Evolutionary conservation across 805 yeast genomes (phyloP), one percentile per base, ranked within the genome.

Genomic region (Candida arabinofermentans): DNA sequence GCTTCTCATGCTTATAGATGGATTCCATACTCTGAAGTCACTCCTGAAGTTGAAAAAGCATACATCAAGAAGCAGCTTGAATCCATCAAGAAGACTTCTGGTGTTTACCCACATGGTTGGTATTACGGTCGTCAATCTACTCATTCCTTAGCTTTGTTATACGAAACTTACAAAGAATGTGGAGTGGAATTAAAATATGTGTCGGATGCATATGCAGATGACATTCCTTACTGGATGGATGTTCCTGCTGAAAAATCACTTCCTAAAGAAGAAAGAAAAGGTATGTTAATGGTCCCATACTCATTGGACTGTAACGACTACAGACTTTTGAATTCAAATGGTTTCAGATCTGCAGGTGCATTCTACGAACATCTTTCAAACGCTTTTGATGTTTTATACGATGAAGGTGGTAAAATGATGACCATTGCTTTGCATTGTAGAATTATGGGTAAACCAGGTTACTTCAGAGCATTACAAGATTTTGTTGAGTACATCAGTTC

Each of bases 1-100:
- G 69, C 67, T 13, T 61, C 65, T 17, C 71, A 66, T 41, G 66
- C 66, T 12, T 57, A 59, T 42, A 53, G 71, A 42, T 66, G 70
- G 71, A 54, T 62, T 42, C 62, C 62, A 40, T 65, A 60, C 48
- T 58, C 58, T 31, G 52, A 54, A 26, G 39, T 49, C 26, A 37
- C 57, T 4, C 61, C 64, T 27, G 69, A 62, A 43, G 60, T 54
- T 35, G 68, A 66, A 47, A 57, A 61, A 37, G 64, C 55, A 18
- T 53, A 52, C 49, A 61, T 66, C 40, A 53, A 54, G 39, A 57
- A 55, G 34, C 59, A 60, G 29, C 49, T 66, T 32, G 53, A 54
- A 29, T 42, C 57, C 24, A 43, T 66, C 30, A 59, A 62, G 46
- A 57, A 53, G 19, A 52, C 61, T 10, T 50, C 66, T 13, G 69